Evolutionary conservation across 805 yeast genomes (phyloP).

Genomic region (Kazachstania psychrophila): DNA sequence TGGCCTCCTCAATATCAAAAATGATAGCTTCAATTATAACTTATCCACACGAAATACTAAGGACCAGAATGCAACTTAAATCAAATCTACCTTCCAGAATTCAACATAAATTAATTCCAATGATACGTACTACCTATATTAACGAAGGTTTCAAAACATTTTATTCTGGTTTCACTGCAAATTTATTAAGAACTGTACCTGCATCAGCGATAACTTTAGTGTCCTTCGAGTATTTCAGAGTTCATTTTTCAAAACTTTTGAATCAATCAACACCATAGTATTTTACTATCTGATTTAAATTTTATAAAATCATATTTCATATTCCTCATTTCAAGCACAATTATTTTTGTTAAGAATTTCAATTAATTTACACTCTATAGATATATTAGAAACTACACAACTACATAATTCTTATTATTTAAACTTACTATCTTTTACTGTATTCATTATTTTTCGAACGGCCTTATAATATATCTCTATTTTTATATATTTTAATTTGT

Average conservation of each 20-base stretch:
- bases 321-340: too few relatives aligned
- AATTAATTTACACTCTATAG: too few relatives aligned
- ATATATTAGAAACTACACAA: too few relatives aligned
- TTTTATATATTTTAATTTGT: too few relatives aligned
- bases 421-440: too few relatives aligned
- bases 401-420: too few relatives aligned
- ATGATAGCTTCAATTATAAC: slow-evolving; percentile 83
- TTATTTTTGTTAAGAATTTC: too few relatives aligned
- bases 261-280: too few relatives aligned
- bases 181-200: slow-evolving; percentile 84
- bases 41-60: slow-evolving; percentile 89
- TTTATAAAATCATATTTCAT: too few relatives aligned
- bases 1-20: slow-evolving; percentile 73
- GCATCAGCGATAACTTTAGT: slow-evolving; percentile 92
- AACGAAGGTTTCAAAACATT: slow-evolving; percentile 73
- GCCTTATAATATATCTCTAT: too few relatives aligned
- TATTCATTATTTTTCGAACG: too few relatives aligned
- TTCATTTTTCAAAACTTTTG: slow-evolving; percentile 10
- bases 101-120: slow-evolving; percentile 20
- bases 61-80: slow-evolving; percentile 75
- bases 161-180: slow-evolving; percentile 82
- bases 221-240: slow-evolving; percentile 74
- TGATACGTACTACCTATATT: slow-evolving; percentile 29
- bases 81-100: slow-evolving; percentile 28
- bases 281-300: too few relatives aligned